Evolutionary conservation across 208 protist species (phyloP).

Genomic region (Trypanosoma brucei): DNA sequence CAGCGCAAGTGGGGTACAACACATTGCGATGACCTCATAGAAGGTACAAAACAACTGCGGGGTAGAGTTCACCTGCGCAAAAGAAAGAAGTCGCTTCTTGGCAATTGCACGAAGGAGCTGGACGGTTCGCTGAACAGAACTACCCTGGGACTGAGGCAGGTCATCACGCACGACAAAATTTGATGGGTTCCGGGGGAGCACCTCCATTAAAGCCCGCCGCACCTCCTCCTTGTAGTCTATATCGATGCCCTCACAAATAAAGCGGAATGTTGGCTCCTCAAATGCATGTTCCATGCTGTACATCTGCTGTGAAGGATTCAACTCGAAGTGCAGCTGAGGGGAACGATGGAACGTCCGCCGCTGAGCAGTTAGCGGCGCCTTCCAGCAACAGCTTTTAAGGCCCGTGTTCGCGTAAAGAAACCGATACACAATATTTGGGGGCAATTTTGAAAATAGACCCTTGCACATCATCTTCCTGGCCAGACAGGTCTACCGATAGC

Average conservation of each 20-base stretch:
- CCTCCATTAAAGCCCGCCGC: constrained; percentile 42
- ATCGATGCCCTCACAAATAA: constrained; percentile 78
- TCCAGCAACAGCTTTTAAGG: not conserved
- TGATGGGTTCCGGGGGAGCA: constrained; percentile 35
- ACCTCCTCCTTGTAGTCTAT: constrained; percentile 83
- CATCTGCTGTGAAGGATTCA: constrained; percentile 38
- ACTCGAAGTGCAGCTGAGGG: constrained; percentile 19
- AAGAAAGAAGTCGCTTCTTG: constrained; percentile 57
- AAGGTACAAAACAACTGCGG: constrained; percentile 55
- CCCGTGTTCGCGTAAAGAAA: not conserved
- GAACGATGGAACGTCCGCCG: constrained; percentile 26
- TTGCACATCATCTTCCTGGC: not conserved
- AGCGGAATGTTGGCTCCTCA: constrained; percentile 82
- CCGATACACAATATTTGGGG: not conserved
- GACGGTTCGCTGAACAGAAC: constrained; percentile 30
- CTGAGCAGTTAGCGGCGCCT: not conserved
- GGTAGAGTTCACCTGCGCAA: constrained; percentile 78
- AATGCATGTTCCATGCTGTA: constrained; percentile 83
- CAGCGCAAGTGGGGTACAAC: constrained; percentile 51
- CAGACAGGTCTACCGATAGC: not conserved
- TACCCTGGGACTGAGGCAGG: constrained; percentile 4
- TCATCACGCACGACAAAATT: constrained; percentile 44
- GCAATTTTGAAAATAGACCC: not conserved
- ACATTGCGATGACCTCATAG: constrained; percentile 76
- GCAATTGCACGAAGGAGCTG: constrained; percentile 60